Conservation (phyloP, 1,139 yeast genomes). For the Barnettozyma hawaiiensis region DNA sequence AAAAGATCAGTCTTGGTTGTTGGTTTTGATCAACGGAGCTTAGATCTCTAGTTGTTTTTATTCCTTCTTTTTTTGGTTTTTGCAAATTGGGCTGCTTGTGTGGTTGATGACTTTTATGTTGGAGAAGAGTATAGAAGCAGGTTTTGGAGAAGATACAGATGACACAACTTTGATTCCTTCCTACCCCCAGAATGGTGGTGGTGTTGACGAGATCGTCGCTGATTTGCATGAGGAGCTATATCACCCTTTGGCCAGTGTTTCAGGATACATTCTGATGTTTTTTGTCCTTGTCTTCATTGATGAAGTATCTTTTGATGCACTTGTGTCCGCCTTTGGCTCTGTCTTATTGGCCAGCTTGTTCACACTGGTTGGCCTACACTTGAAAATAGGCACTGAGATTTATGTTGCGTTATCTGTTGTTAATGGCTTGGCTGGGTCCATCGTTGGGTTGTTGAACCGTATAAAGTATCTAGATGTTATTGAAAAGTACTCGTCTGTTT, state of each 20-base stretch:
- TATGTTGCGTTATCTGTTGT: slow-evolving; percentile 1
- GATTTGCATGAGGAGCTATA: slow-evolving; percentile 4
- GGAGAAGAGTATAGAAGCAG: background rate
- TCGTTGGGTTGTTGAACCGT: slow-evolving; percentile 5
- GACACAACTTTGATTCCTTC: background rate
- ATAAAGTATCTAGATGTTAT: background rate
- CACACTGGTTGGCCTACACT: slow-evolving; percentile 4
- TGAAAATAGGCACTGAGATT: background rate
- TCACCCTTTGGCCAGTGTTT: background rate
- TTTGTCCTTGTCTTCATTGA: slow-evolving; percentile 6
- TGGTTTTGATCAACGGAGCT: slow-evolving; percentile 21
- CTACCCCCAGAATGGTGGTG: background rate
- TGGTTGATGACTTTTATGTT: background rate
- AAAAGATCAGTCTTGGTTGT: slow-evolving; percentile 25
- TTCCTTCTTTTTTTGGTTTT: background rate
- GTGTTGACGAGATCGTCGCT: background rate
- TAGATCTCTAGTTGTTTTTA: slow-evolving; percentile 10
- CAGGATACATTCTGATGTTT: background rate
- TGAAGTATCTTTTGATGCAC: slow-evolving; percentile 3
- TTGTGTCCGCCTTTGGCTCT: slow-evolving; percentile 4
- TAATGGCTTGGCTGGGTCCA: slow-evolving; percentile 6
- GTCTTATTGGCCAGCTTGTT: slow-evolving; percentile 8
- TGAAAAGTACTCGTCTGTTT: background rate
- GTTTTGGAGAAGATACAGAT: background rate
- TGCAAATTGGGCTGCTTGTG: too few species aligned